Evolutionary conservation across 1,284 basidiomycete genomes (phyloP).

Genomic region (Erythrobasidium hasegawianum): DNA sequence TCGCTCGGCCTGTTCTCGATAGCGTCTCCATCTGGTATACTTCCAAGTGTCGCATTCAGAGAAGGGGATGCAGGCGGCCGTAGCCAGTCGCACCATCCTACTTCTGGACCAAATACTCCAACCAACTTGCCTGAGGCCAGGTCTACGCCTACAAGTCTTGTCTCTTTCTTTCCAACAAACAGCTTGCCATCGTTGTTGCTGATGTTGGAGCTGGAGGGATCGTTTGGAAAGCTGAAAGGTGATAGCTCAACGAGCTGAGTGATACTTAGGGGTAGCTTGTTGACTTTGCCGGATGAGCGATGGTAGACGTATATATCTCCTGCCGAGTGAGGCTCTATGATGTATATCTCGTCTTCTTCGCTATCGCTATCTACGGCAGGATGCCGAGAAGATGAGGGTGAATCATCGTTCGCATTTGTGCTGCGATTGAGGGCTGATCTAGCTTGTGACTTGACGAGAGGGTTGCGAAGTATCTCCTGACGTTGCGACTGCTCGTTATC

Average conservation of each 20-base stretch:
- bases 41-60: conserved; percentile 11
- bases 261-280: conserved; percentile 79
- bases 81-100: conserved; percentile 67
- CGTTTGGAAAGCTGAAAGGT: conserved; percentile 65
- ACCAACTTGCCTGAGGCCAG: conserved; percentile 76
- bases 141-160: conserved; percentile 71
- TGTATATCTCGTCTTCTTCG: conserved; percentile 63
- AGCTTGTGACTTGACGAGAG: conserved; percentile 55
- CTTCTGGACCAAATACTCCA: conserved; percentile 62
- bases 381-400: too few relatives aligned
- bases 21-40: conserved; percentile 38
- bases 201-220: not conserved
- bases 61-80: conserved; percentile 51
- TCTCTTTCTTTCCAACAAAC: conserved; percentile 81
- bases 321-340: conserved; percentile 77
- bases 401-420: not conserved
- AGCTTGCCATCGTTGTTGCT: conserved; percentile 63
- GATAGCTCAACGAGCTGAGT: conserved; percentile 80
- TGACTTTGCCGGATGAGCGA: conserved; percentile 50
- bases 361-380: conserved; percentile 56
- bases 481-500: conserved; percentile 51
- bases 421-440: conserved; percentile 56
- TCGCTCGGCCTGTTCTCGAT: conserved; percentile 44
- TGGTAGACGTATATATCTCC: conserved; percentile 68
- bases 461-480: conserved; percentile 26